These are phyloP conservation scores for Kentomonas sorsogonicus DNA, from an alignment of 208 protist species.

Conservation along the genomic window DNA sequence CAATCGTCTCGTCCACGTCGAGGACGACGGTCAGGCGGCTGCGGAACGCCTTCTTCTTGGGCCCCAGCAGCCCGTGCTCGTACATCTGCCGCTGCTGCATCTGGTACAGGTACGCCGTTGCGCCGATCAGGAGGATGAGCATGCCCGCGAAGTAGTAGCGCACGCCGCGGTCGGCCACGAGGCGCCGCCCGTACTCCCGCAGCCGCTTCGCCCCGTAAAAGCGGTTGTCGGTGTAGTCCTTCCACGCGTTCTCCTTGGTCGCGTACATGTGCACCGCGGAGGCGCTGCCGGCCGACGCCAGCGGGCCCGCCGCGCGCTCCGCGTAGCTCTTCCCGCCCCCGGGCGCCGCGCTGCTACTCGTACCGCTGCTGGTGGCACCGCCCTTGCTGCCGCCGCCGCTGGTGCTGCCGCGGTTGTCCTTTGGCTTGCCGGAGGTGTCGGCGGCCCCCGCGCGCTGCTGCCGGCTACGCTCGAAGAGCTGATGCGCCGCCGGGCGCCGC, in stretches of 20 bases:
- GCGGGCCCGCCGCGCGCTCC: conserved; percentile 19
- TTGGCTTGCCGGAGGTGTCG: not conserved
- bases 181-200: conserved; percentile 65
- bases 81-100: conserved; percentile 49
- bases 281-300: conserved; percentile 15
- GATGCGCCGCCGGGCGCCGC: not conserved
- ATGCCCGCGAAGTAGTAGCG: conserved; percentile 78
- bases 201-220: conserved; percentile 78
- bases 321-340: conserved; percentile 21
- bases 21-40: conserved; percentile 82
- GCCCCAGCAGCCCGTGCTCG: conserved; percentile 60
- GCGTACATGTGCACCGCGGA: conserved; percentile 77
- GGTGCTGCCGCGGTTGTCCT: not conserved
- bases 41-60: conserved; percentile 72
- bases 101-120: conserved; percentile 47
- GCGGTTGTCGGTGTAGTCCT: conserved; percentile 75
- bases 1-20: conserved; percentile 86
- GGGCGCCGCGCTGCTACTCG: not conserved
- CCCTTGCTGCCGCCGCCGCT: not conserved
- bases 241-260: conserved; percentile 85
- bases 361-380: not conserved
- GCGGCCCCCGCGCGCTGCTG: not conserved
- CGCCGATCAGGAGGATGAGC: conserved; percentile 42
- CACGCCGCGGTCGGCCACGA: conserved; percentile 58
- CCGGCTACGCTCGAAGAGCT: conserved; percentile 18